phyloP scores from a whole-genome alignment of 225 moss, liverwort and hornwort genomes.

The Takakia lepidozioides region DNA sequence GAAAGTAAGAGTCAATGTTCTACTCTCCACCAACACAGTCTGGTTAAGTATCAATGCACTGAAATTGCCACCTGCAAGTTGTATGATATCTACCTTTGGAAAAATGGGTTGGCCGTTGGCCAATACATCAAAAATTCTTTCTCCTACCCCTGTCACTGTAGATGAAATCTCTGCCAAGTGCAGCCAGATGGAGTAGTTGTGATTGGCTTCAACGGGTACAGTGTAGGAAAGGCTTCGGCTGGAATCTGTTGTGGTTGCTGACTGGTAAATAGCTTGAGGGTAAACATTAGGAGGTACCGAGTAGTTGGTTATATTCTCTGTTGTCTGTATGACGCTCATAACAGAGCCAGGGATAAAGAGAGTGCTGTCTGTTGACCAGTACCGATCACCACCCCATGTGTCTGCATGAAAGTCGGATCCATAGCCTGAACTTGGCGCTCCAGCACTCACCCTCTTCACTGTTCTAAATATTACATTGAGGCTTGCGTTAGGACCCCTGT shows the following conservation, averaged over 20 bases:
- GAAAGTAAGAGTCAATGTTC: slow-evolving; percentile 61
- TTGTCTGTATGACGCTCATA: slow-evolving; percentile 22
- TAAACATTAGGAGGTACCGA: slow-evolving; percentile 73
- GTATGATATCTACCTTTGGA: slow-evolving; percentile 47
- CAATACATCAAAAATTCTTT: slow-evolving; percentile 64
- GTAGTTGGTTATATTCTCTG: slow-evolving; percentile 31
- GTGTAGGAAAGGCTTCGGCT: slow-evolving; percentile 55
- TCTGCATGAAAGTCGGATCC: slow-evolving; percentile 67
- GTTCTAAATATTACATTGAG: slow-evolving; percentile 38
- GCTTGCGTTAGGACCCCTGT: slow-evolving; percentile 43
- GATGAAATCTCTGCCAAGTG: slow-evolving; percentile 77
- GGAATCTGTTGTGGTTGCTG: slow-evolving; percentile 53
- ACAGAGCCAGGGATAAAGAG: slow-evolving; percentile 31
- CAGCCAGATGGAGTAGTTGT: slow-evolving; percentile 84
- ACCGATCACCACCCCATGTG: slow-evolving; percentile 90
- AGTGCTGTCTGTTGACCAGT: slow-evolving; percentile 70
- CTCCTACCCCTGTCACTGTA: slow-evolving; percentile 16
- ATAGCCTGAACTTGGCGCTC: slow-evolving; percentile 50
- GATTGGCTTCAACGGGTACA: slow-evolving; percentile 51
- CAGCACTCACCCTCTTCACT: slow-evolving; percentile 73
- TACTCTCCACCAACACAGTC: slow-evolving; percentile 42
- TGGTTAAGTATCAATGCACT: slow-evolving; percentile 59
- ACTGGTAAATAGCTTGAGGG: slow-evolving; percentile 74
- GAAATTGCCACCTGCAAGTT: slow-evolving; percentile 36
- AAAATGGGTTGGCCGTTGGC: slow-evolving; percentile 44